A percentile compares a stretch with the other conserved stretches of the same genome.
Evolutionary conservation across 169 alveolate species (phyloP).

Genomic region (Besnoitia besnoiti): DNA sequence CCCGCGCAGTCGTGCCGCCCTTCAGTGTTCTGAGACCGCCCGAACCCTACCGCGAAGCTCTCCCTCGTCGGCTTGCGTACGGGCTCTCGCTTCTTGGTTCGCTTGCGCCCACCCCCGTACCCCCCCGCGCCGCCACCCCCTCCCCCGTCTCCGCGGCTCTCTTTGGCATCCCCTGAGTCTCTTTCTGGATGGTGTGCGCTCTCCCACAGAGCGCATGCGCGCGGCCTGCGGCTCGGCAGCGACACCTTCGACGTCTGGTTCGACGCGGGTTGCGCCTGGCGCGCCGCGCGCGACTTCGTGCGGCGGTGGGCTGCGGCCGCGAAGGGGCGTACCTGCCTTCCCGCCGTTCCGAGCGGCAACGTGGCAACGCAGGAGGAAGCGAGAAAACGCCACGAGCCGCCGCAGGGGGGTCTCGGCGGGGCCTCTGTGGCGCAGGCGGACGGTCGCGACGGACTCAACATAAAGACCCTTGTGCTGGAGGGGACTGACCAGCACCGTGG

Average conservation of each 20-base stretch:
- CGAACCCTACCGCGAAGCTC: too few species aligned
- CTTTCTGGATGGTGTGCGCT: too few species aligned
- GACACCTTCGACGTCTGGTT: constrained; percentile 88
- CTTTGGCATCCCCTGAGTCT: too few species aligned
- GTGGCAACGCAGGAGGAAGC: not conserved
- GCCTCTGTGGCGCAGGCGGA: not conserved
- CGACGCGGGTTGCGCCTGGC: constrained; percentile 85
- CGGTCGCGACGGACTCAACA: not conserved
- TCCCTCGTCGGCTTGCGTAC: too few species aligned
- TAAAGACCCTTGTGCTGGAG: constrained; percentile 72
- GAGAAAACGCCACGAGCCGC: not conserved
- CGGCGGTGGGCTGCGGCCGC: constrained; percentile 42
- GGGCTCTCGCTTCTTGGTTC: too few species aligned
- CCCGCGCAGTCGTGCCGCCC: too few species aligned
- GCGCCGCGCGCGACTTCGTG: constrained; percentile 44
- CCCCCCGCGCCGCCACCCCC: too few species aligned
- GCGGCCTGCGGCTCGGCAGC: constrained; percentile 36
- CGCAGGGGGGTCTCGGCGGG: not conserved
- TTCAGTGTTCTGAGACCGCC: too few species aligned
- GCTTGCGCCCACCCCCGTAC: too few species aligned
- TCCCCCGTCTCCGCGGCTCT: too few species aligned
- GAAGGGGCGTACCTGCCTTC: not conserved
- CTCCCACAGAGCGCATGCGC: too few species aligned
- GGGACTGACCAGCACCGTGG: constrained; percentile 89
- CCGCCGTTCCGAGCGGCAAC: not conserved